phyloP scores from a whole-genome alignment of 2,329 filamentous ascomycete genomes.

The Epichloe aotearoae region DNA sequence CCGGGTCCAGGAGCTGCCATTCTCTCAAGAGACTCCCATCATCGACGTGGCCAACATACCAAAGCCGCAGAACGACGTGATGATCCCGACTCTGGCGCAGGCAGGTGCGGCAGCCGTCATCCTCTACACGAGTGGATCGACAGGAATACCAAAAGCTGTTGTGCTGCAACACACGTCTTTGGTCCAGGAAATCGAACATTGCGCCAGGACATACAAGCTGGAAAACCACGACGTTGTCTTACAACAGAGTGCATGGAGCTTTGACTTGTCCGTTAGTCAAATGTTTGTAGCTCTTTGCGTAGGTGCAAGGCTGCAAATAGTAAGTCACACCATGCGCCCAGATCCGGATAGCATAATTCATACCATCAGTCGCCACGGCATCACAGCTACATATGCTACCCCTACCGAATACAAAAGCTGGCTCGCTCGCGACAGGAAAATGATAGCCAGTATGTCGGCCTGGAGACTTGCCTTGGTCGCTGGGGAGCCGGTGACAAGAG shows the following conservation, averaged over 20 bases:
- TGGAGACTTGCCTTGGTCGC: conserved; percentile 11
- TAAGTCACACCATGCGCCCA: conserved; percentile 8
- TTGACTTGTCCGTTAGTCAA: conserved; percentile 28
- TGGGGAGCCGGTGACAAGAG: conserved; percentile 16
- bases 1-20: background rate
- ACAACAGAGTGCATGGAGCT: conserved; percentile 26
- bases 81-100: background rate
- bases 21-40: background rate
- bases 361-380: conserved; percentile 19
- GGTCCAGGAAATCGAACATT: conserved; percentile 15
- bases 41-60: background rate
- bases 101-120: conserved; percentile 11
- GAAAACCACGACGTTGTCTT: conserved; percentile 16
- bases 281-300: conserved; percentile 21
- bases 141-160: conserved; percentile 29
- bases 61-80: background rate
- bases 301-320: conserved; percentile 24
- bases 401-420: conserved; percentile 27
- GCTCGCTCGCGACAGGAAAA: conserved; percentile 12
- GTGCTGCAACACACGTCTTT: conserved; percentile 18
- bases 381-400: conserved; percentile 25
- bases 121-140: conserved; percentile 21
- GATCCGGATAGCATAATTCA: conserved; percentile 23
- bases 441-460: conserved; percentile 5
- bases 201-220: conserved; percentile 8